These are phyloP conservation scores for Mycena vitilis DNA, from an alignment of 768 basidiomycete genomes.

Conservation along the genomic window DNA sequence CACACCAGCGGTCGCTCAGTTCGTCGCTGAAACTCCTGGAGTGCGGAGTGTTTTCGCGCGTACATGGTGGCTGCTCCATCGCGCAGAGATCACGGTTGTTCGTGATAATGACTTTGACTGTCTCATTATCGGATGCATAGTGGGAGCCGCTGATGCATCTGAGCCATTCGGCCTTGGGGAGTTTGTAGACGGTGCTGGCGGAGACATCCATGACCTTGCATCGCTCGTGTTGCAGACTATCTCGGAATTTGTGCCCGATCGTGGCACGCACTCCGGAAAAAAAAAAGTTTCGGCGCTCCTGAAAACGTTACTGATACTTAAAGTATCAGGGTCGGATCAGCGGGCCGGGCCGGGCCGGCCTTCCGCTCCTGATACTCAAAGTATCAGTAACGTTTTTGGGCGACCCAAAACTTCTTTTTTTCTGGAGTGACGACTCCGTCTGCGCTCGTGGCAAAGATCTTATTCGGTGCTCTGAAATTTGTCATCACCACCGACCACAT, in stretches of 20 bases:
- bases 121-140: background rate
- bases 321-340: no score
- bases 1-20: no score
- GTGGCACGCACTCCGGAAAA: no score
- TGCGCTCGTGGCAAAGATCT: background rate
- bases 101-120: background rate
- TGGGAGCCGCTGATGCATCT: background rate
- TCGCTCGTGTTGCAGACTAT: background rate
- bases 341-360: no score
- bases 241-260: background rate
- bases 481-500: background rate
- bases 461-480: background rate
- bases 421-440: background rate
- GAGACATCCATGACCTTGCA: background rate
- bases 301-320: no score
- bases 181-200: background rate
- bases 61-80: background rate
- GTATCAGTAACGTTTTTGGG: no score
- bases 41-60: background rate
- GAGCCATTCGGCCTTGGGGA: background rate
- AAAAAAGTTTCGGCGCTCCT: no score
- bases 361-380: no score
- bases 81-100: no score
- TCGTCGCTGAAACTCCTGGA: background rate
- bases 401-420: no score